These are phyloP conservation scores for Globisporangium solare DNA, from an alignment of 352 stramenopile species.

Conservation along the genomic window DNA sequence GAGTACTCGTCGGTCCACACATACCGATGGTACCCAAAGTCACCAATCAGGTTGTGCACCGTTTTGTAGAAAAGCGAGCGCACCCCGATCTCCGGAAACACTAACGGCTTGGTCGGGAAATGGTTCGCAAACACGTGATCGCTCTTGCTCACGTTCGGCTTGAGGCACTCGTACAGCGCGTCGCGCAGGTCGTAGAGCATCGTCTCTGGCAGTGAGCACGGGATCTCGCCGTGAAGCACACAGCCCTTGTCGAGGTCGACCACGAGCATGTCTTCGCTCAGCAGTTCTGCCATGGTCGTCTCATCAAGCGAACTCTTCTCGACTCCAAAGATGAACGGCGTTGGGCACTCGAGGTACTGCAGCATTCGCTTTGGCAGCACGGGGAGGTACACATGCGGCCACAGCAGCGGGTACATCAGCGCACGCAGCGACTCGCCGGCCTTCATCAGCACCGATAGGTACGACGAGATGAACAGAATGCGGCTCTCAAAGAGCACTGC, in stretches of 20 bases:
- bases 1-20: slow-evolving; percentile 85
- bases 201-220: slow-evolving; percentile 39
- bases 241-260: slow-evolving; percentile 72
- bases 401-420: slow-evolving; percentile 83
- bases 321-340: slow-evolving; percentile 82
- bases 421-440: slow-evolving; percentile 69
- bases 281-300: slow-evolving; percentile 33
- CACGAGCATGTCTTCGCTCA: slow-evolving; percentile 63
- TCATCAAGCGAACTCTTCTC: slow-evolving; percentile 61
- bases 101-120: slow-evolving; percentile 55
- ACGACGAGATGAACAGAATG: slow-evolving; percentile 77
- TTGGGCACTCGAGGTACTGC: slow-evolving; percentile 83
- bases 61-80: slow-evolving; percentile 58
- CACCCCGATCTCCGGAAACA: slow-evolving; percentile 75
- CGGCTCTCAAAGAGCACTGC: slow-evolving; percentile 75
- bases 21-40: slow-evolving; percentile 84
- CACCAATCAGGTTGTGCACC: slow-evolving; percentile 65
- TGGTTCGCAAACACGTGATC: slow-evolving; percentile 71
- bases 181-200: slow-evolving; percentile 45
- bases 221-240: slow-evolving; percentile 44
- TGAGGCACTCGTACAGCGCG: slow-evolving; percentile 58
- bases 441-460: slow-evolving; percentile 80
- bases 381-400: slow-evolving; percentile 85
- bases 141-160: slow-evolving; percentile 65
- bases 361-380: slow-evolving; percentile 76